phyloP scores from a whole-genome alignment of 306 rosid genomes.

The Glycine tomentella region DNA sequence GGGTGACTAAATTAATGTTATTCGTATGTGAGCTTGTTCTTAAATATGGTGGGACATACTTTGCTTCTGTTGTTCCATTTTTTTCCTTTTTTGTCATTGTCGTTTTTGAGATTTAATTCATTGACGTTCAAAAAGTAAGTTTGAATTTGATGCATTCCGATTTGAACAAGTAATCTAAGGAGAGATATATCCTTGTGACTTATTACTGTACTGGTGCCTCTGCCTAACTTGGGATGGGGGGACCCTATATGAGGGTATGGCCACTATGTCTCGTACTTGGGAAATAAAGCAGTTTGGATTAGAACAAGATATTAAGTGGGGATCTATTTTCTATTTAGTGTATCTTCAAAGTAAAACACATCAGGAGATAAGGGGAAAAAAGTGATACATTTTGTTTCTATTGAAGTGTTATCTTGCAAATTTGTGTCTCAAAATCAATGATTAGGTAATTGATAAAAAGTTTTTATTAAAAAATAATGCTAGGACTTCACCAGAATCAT shows the following conservation, averaged over 20 bases:
- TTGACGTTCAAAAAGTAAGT: slow-evolving; percentile 40
- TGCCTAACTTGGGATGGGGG: slow-evolving; percentile 42
- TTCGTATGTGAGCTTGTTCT: slow-evolving; percentile 35
- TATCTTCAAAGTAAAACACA: no score
- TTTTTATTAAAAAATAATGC: no score
- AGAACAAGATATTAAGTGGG: background rate
- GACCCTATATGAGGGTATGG: slow-evolving; percentile 38
- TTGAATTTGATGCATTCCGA: slow-evolving; percentile 40
- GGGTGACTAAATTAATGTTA: background rate
- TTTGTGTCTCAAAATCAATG: background rate
- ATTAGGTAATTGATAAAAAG: background rate
- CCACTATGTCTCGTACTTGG: slow-evolving; percentile 40
- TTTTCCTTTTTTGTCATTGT: background rate
- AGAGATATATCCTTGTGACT: slow-evolving; percentile 29
- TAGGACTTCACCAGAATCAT: background rate
- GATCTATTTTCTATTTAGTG: slow-evolving; percentile 3
- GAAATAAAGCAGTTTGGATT: slow-evolving; percentile 25
- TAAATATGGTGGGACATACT: slow-evolving; percentile 39
- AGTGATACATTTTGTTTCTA: background rate
- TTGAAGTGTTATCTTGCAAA: background rate
- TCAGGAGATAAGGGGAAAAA: background rate
- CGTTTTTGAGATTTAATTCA: slow-evolving; percentile 26
- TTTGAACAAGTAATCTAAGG: slow-evolving; percentile 39
- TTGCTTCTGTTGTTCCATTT: background rate
- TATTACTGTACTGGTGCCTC: slow-evolving; percentile 14